These are phyloP conservation scores for Myxozyma neglecta DNA, from an alignment of 805 yeast genomes.

Conservation along the genomic window DNA sequence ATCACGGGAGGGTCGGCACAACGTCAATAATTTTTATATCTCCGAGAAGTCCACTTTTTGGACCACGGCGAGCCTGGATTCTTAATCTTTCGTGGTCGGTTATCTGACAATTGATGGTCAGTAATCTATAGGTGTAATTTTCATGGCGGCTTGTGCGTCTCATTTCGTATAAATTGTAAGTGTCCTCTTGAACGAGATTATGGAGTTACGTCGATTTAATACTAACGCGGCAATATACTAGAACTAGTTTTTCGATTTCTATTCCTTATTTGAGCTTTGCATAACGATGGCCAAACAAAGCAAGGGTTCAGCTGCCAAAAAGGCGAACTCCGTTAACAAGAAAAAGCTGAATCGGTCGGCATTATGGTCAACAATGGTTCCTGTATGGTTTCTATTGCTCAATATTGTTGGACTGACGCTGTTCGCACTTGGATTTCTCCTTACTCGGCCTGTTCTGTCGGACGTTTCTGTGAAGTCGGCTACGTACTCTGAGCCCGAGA, in stretches of 20 bases:
- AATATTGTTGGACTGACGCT: constrained; percentile 20
- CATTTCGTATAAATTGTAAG: not conserved
- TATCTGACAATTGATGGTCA: constrained; percentile 2
- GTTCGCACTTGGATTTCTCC: constrained; percentile 29
- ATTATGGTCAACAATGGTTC: not conserved
- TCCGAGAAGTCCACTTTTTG: too few species aligned
- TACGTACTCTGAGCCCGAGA: constrained; percentile 15
- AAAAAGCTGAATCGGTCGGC: not conserved
- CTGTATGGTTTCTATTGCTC: constrained; percentile 13
- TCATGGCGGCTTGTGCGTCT: not conserved
- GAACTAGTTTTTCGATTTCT: not conserved
- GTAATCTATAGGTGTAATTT: not conserved
- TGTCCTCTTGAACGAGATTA: not conserved
- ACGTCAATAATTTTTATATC: not conserved
- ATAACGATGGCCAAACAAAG: constrained; percentile 1
- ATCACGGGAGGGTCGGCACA: not conserved
- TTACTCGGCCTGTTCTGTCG: constrained; percentile 38
- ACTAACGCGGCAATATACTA: not conserved
- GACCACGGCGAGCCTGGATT: not conserved
- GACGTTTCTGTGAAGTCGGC: constrained; percentile 29
- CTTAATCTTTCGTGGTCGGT: not conserved
- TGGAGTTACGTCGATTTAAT: not conserved
- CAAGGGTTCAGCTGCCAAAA: not conserved
- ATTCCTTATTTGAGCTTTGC: not conserved
- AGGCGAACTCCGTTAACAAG: not conserved